Evolutionary conservation across 768 basidiomycete species (phyloP).

Genomic region (Leccinum rimulosum): DNA sequence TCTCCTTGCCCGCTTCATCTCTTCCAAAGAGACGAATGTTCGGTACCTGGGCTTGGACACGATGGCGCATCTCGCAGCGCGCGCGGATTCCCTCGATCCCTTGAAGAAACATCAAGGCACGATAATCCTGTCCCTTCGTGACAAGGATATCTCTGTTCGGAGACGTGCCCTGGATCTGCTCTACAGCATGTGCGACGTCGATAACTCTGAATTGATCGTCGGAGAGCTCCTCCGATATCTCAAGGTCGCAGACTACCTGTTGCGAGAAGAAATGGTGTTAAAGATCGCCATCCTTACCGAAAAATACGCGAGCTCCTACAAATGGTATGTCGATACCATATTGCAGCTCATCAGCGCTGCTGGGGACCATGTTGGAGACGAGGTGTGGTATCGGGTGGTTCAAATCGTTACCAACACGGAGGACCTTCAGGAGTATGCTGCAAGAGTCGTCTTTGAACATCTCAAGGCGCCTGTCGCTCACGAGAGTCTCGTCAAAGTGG

Average conservation of each 20-base stretch:
- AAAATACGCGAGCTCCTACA: slow-evolving; percentile 95
- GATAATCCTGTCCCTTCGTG: slow-evolving; percentile 90
- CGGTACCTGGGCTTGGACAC: slow-evolving; percentile 96
- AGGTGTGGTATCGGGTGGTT: slow-evolving; percentile 99
- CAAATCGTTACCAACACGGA: slow-evolving; percentile 99
- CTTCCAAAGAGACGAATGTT: slow-evolving; percentile 98
- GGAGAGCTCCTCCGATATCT: slow-evolving; percentile 93
- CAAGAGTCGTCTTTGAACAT: slow-evolving; percentile 87
- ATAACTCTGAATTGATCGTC: slow-evolving; percentile 94
- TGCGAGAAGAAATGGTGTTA: slow-evolving; percentile 97
- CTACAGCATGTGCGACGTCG: slow-evolving; percentile 99
- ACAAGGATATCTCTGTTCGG: slow-evolving; percentile 96
- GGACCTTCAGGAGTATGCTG: slow-evolving; percentile 95
- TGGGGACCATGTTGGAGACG: slow-evolving; percentile 98
- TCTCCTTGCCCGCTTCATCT: slow-evolving; percentile 92
- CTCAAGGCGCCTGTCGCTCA: slow-evolving; percentile 82
- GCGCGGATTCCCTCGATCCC: slow-evolving; percentile 84
- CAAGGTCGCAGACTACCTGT: slow-evolving; percentile 92
- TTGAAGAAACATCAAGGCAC: slow-evolving; percentile 96
- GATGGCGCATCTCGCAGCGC: slow-evolving; percentile 96
- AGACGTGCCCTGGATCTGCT: slow-evolving; percentile 91
- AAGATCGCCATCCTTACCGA: slow-evolving; percentile 99
- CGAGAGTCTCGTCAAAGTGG: slow-evolving; percentile 94
- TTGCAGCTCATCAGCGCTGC: slow-evolving; percentile 93
- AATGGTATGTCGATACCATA: slow-evolving; percentile 99